phyloP scores from a whole-genome alignment of 345 rosid species.

The Syzygium aromaticum region DNA sequence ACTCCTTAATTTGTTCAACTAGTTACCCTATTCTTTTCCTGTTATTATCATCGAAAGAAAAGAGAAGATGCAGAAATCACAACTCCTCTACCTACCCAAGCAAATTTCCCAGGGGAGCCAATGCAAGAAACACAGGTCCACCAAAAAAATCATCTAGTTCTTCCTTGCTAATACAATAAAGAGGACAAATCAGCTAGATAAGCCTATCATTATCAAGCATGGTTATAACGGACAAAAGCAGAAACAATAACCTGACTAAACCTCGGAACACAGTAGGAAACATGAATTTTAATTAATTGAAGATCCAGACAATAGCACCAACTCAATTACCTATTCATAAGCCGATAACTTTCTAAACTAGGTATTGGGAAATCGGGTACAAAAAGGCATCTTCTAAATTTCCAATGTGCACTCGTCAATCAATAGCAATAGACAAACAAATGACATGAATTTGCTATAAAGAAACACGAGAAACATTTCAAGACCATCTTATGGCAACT shows the following conservation, averaged over 20 bases:
- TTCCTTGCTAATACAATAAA: slow-evolving; percentile 30
- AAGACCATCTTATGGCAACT: no score
- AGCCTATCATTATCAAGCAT: background rate
- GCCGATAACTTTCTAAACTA: background rate
- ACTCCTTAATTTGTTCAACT: background rate
- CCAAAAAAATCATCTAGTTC: slow-evolving; percentile 83
- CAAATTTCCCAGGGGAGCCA: slow-evolving; percentile 99
- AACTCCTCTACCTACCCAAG: slow-evolving; percentile 45
- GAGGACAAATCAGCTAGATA: background rate
- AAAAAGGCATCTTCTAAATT: background rate
- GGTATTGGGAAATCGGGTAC: background rate
- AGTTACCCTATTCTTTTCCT: background rate
- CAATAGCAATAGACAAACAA: no score
- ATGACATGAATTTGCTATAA: background rate
- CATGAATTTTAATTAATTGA: background rate
- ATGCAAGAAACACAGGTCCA: slow-evolving; percentile 88
- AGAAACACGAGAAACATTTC: background rate
- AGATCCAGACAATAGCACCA: background rate
- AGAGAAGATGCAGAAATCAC: background rate
- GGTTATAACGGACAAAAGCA: background rate
- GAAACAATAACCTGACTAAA: background rate
- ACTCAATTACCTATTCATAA: background rate
- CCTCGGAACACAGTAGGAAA: background rate
- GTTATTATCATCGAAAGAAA: background rate
- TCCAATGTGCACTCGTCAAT: background rate